Evolutionary conservation across 2,329 filamentous ascomycete species (phyloP), one percentile per base, ranked within the genome.

Genomic region (Clarireedia hainanense): DNA sequence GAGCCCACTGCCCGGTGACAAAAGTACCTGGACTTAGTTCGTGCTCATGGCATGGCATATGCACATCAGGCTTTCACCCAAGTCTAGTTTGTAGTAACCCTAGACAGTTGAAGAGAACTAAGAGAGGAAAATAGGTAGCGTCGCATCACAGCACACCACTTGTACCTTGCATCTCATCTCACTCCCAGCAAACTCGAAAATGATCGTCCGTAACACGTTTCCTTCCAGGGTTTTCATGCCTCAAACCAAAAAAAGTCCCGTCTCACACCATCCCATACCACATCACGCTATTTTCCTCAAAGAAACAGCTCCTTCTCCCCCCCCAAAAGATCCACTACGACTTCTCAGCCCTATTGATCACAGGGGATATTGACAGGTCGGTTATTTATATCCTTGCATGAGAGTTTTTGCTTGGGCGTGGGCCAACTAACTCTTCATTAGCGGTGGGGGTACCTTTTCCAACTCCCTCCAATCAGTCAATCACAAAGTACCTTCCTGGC

Each of bases 341-440:
- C 43, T 23, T 55, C 39, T 55, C 52, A 55, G 52, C 52, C 52
- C 52, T 55, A 55, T 43, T 43, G 52, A 50, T 55, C 46, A 46
- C 52, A 55, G 47, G 47, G 52, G 34, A n/a, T 6, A 5, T 15
- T 55, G 52, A 36, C 46, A 50, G 26, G 37, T 55, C 52, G 46
- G 37, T 27, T 55, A 55, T 55, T 55, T 55, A 55, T 55, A 55
- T 50, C 52, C 52, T 34, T 36, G 15, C 15, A 27, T 20, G 37
- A 26, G 34, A 23, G 20, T 17, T 43, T 17, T 40, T 26, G 45
- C 26, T 50, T 43, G 36, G 24, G 39, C 14, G 3, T 24, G 47
- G 7, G 17, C 12, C 4, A n/a, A 20, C 20, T 20, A 20, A 20
- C 20, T 20, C 20, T 20, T 42, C 26, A 27, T 43, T 5, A 20